Percentiles rank a stretch among this genome's conserved stretches.
Evolutionary conservation across 1,284 basidiomycete species (phyloP).

Genomic region (Phellinidium pouzarii): DNA sequence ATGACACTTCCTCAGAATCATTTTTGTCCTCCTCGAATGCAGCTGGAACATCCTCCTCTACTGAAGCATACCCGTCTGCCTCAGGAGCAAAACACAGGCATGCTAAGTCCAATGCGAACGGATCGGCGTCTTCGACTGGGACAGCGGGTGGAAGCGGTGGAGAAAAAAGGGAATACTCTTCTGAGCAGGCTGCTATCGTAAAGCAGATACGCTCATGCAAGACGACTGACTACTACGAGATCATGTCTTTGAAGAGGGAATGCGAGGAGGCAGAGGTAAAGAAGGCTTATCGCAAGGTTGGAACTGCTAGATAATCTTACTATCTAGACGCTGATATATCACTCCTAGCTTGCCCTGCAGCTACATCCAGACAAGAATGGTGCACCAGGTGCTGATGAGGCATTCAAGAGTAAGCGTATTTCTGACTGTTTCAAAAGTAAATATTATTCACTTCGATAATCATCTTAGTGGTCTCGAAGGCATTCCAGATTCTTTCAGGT

Average conservation of each 20-base stretch:
- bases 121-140: conserved; percentile 34
- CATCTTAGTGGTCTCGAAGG: conserved; percentile 89
- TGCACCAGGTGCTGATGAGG: conserved; percentile 96
- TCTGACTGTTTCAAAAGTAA: conserved; percentile 1
- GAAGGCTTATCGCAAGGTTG: conserved; percentile 94
- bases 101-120: conserved; percentile 20
- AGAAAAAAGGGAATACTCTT: conserved; percentile 81
- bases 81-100: conserved; percentile 55
- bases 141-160: conserved; percentile 50
- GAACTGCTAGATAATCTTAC: conserved; percentile 22
- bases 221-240: conserved; percentile 90
- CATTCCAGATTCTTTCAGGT: conserved; percentile 91
- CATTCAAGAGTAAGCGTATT: conserved; percentile 83
- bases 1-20: conserved; percentile 34
- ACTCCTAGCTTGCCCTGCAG: conserved; percentile 75
- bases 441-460: conserved; percentile 9
- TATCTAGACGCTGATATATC: neutral
- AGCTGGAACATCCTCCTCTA: conserved; percentile 37
- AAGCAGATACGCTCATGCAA: conserved; percentile 84
- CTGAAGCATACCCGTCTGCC: conserved; percentile 64
- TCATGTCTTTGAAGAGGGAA: conserved; percentile 76
- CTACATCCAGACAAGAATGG: conserved; percentile 98
- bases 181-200: conserved; percentile 82
- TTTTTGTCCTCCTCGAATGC: conserved; percentile 28
- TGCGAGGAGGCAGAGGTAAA: conserved; percentile 91